These are phyloP conservation scores for Achaetomiella virescens DNA, from an alignment of 495 filamentous ascomycete species.

Conservation along the genomic window DNA sequence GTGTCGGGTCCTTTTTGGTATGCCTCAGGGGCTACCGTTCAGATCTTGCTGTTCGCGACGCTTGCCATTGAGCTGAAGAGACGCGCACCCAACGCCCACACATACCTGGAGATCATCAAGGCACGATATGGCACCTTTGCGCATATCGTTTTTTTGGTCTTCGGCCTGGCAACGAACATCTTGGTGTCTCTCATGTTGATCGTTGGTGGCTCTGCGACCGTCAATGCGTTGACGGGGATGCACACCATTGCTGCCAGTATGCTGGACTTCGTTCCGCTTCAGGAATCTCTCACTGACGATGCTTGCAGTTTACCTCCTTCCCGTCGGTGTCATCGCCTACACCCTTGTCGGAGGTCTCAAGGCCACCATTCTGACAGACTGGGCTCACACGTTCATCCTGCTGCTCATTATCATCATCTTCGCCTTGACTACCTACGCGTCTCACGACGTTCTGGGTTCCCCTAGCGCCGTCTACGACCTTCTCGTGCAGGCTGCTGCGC, in stretches of 20 bases:
- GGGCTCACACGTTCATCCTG: conserved; percentile 79
- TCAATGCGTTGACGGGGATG: conserved; percentile 80
- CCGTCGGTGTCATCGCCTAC: conserved; percentile 76
- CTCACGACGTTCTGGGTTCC: conserved; percentile 68
- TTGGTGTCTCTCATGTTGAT: conserved; percentile 86
- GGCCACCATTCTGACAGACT: conserved; percentile 45
- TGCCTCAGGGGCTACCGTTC: conserved; percentile 57
- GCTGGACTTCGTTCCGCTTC: neutral
- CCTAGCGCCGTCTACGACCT: conserved; percentile 77
- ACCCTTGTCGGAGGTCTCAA: conserved; percentile 51
- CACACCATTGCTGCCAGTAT: conserved; percentile 70
- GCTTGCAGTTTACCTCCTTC: conserved; percentile 64
- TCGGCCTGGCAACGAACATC: conserved; percentile 78
- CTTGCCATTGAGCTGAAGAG: conserved; percentile 91
- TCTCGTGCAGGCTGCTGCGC: conserved; percentile 60
- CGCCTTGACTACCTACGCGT: conserved; percentile 78
- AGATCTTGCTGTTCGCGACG: conserved; percentile 86
- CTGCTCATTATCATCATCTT: conserved; percentile 88
- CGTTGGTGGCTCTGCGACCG: conserved; percentile 83
- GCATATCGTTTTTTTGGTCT: conserved; percentile 71
- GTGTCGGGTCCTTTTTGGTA: conserved; percentile 95
- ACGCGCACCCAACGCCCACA: conserved; percentile 79
- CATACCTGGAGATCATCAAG: conserved; percentile 69
- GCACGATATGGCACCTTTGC: conserved; percentile 54
- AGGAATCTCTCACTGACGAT: neutral